Conservation (phyloP, 2,329 filamentous ascomycete species). For the Curvularia sp. region DNA sequence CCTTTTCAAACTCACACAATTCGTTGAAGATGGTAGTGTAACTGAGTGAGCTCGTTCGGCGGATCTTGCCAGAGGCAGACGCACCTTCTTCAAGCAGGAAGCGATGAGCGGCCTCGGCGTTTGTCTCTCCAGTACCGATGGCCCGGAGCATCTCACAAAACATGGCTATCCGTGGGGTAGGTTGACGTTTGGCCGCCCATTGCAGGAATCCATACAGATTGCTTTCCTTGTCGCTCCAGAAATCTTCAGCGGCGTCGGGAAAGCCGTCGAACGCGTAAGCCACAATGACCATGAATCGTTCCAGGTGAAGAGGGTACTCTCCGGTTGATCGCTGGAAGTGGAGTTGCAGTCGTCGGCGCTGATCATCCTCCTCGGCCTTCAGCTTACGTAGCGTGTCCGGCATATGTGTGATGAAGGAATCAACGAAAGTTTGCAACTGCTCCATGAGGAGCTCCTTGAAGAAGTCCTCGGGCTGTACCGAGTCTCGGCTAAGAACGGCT, state of each 20-base stretch:
- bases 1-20: constrained; percentile 80
- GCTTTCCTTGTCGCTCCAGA: constrained; percentile 91
- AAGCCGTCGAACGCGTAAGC: constrained; percentile 89
- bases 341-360: constrained; percentile 63
- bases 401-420: constrained; percentile 93
- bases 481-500: constrained; percentile 70
- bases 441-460: constrained; percentile 78
- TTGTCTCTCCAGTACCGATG: constrained; percentile 81
- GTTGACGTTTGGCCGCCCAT: constrained; percentile 94
- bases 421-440: constrained; percentile 84
- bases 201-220: constrained; percentile 94
- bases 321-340: constrained; percentile 61
- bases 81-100: constrained; percentile 86
- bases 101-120: constrained; percentile 82
- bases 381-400: constrained; percentile 88
- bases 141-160: constrained; percentile 97
- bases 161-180: constrained; percentile 92
- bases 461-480: constrained; percentile 71
- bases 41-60: constrained; percentile 82
- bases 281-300: constrained; percentile 90
- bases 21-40: constrained; percentile 95
- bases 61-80: constrained; percentile 75
- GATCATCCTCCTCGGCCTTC: constrained; percentile 88
- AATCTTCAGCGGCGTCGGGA: constrained; percentile 82
- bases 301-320: constrained; percentile 66